These are phyloP conservation scores for Metschnikowia chrysomelidarum DNA, from an alignment of 805 yeast species.

Conservation along the genomic window DNA sequence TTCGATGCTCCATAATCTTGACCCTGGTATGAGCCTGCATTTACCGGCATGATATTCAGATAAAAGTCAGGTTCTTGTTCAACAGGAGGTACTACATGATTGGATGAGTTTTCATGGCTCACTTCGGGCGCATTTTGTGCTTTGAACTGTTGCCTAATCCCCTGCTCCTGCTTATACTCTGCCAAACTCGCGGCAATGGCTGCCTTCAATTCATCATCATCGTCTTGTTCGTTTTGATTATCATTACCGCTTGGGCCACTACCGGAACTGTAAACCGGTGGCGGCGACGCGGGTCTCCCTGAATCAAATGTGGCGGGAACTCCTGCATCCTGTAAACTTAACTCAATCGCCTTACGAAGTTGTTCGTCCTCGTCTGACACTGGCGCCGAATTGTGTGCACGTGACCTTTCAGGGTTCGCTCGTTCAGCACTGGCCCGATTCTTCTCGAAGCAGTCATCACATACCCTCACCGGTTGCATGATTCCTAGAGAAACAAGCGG, in stretches of 20 bases:
- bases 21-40: slow-evolving; percentile 11
- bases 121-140: neutral
- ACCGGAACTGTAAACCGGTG: slow-evolving; percentile 12
- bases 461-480: slow-evolving; percentile 84
- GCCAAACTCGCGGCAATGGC: slow-evolving; percentile 90
- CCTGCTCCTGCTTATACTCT: slow-evolving; percentile 50
- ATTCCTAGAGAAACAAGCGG: slow-evolving; percentile 85
- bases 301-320: slow-evolving; percentile 6
- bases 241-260: slow-evolving; percentile 12
- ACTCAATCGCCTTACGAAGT: slow-evolving; percentile 69
- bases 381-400: slow-evolving; percentile 31
- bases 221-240: slow-evolving; percentile 56
- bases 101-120: too few species aligned
- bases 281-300: slow-evolving; percentile 25
- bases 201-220: slow-evolving; percentile 81
- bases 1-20: neutral
- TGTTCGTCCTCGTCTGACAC: slow-evolving; percentile 69
- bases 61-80: slow-evolving; percentile 27
- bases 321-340: slow-evolving; percentile 63
- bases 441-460: slow-evolving; percentile 82
- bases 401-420: slow-evolving; percentile 83
- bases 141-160: too few species aligned
- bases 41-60: slow-evolving; percentile 17
- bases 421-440: slow-evolving; percentile 36
- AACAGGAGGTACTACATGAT: slow-evolving; percentile 8